Evolutionary conservation across 2,329 filamentous ascomycete species (phyloP).

Genomic region (Botryotinia convoluta): DNA sequence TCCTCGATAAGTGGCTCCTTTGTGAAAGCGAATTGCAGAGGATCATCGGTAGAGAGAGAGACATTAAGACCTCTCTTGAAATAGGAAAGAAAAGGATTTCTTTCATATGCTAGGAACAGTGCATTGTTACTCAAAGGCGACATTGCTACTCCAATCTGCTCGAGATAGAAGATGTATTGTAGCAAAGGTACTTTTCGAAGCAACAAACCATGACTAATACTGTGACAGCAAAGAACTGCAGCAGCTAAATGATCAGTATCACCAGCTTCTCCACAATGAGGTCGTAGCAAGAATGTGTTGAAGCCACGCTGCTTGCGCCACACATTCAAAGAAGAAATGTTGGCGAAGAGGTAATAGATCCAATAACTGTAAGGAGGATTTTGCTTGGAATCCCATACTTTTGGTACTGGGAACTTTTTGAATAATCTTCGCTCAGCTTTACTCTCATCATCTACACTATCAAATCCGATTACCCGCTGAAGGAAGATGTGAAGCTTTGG

Average conservation of each 20-base stretch:
- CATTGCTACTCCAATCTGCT: conserved; percentile 98
- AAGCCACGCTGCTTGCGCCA: conserved; percentile 90
- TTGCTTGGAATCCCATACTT: conserved; percentile 84
- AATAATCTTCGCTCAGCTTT: conserved; percentile 93
- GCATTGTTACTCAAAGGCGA: conserved; percentile 99
- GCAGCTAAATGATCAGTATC: conserved; percentile 95
- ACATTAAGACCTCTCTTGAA: conserved; percentile 95
- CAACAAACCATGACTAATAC: conserved; percentile 91
- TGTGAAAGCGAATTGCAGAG: conserved; percentile 95
- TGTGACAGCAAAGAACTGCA: conserved; percentile 88
- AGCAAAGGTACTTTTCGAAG: conserved; percentile 90
- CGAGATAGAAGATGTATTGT: conserved; percentile 96
- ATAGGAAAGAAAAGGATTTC: conserved; percentile 94
- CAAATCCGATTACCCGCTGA: conserved; percentile 92
- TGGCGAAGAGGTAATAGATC: conserved; percentile 96
- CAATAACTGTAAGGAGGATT: conserved; percentile 99
- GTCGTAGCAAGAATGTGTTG: conserved; percentile 90
- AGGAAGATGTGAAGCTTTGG: conserved; percentile 94
- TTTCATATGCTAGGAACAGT: conserved; percentile 91
- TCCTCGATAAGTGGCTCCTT: conserved; percentile 98
- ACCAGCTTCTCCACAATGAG: conserved; percentile 94
- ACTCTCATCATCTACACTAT: conserved; percentile 97
- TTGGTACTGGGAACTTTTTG: conserved; percentile 90
- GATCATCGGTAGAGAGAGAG: conserved; percentile 93
- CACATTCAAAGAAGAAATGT: conserved; percentile 86